phyloP scores from a whole-genome alignment of 1,139 yeast species.

The Yamadazyma membranifaciens region DNA sequence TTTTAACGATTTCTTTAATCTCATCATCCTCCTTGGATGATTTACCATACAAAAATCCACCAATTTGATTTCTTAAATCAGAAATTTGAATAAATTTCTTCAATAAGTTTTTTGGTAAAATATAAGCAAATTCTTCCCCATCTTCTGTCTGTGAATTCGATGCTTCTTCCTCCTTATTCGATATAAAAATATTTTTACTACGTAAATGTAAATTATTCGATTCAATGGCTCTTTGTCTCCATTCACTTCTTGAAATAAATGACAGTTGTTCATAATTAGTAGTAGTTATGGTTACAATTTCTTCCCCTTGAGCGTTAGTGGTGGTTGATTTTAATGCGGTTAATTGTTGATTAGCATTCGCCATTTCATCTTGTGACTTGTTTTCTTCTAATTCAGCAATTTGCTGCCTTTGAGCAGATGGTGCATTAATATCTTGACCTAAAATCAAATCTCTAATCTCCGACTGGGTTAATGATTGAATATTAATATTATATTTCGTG shows the following conservation, averaged over 20 bases:
- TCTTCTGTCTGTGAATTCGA: conserved; percentile 37
- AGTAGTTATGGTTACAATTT: conserved; percentile 90
- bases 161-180: conserved; percentile 47
- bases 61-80: conserved; percentile 81
- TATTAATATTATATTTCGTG: conserved; percentile 78
- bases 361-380: conserved; percentile 20
- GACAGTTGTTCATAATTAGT: conserved; percentile 83
- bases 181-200: conserved; percentile 71
- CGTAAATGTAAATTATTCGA: conserved; percentile 72
- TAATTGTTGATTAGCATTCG: conserved; percentile 38
- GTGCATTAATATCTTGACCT: conserved; percentile 92
- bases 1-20: conserved; percentile 73
- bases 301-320: conserved; percentile 93
- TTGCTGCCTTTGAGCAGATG: conserved; percentile 76
- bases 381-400: conserved; percentile 70
- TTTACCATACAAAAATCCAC: conserved; percentile 74
- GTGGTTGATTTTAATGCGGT: conserved; percentile 85
- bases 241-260: conserved; percentile 82
- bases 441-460: conserved; percentile 92
- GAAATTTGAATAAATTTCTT: conserved; percentile 77
- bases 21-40: conserved; percentile 69
- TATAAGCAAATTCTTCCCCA: conserved; percentile 52
- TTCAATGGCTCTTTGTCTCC: conserved; percentile 88
- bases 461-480: conserved; percentile 84
- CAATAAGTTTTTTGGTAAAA: conserved; percentile 79